Evolutionary conservation across 257 asterid genomes (phyloP), one percentile per base, ranked within the genome.

Genomic region (Nicotiana attenuata): DNA sequence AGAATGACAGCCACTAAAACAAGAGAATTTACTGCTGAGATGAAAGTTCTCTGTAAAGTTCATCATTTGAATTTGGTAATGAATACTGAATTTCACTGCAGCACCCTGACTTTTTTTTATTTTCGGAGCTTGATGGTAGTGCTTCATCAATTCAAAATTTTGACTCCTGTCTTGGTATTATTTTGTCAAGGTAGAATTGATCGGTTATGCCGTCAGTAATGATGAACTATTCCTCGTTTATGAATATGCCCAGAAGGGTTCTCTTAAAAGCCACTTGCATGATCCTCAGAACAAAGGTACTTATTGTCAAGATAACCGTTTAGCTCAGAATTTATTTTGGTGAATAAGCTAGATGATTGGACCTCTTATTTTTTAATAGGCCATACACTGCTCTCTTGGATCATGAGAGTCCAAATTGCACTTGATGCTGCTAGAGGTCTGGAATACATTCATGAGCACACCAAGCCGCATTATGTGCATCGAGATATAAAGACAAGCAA

Each of bases 391-490:
- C 84, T 96, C 28, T 93, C 99, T 5, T 96, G 99, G 99, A 91
- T 92, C 77, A 84, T 89, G 95, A 92, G 99, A 87, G 90, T 96
- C 80, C 98, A 94, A 87, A 92, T 96, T 86, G 98, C 97, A n/a
- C 97, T 96, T n/a, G 99, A 96, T 87, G 91, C 99, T 82, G 98
- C 98, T 78, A 88, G 97, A 89, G 99, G 98, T 81, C 83, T 96
- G 52, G 99, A 96, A 86, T 96, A 96, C 89, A 91, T 96, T 88
- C 99, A 96, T 9, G 99, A 96, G 85, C 99, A 96, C 93, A 96
- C 99, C 0, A 93, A 91, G 67, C 98, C 98, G 78, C 98, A 94
- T 80, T 96, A 96, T 65, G 98, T 96, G 65, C 99, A 96, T 83
- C 90, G 99, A 28, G 99, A 96, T 89, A 88, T 96, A 87, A 96